Conservation (phyloP, 331 rosid species). For the Erythrophleum ivorense region DNA sequence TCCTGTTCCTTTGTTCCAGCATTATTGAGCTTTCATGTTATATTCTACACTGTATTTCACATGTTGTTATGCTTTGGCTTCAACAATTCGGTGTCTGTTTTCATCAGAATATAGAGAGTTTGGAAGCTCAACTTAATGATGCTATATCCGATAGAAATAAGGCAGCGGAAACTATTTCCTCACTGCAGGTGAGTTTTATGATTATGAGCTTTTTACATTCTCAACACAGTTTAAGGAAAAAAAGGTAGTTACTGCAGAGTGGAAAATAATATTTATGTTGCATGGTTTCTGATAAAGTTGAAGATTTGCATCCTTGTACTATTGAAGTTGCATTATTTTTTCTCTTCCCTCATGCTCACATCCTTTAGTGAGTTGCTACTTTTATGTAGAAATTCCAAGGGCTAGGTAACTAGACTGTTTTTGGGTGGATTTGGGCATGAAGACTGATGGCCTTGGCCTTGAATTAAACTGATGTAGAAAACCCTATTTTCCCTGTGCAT, state of each 20-base stretch:
- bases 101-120: constrained; percentile 80
- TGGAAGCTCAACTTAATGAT: constrained; percentile 95
- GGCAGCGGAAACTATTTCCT: constrained; percentile 88
- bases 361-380: constrained; percentile 4
- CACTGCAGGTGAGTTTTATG: constrained; percentile 73
- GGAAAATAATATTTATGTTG: constrained; percentile 19
- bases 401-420: constrained; percentile 15
- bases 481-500: not conserved
- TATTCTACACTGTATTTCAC: constrained; percentile 20
- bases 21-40: constrained; percentile 5
- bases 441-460: constrained; percentile 24
- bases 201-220: constrained; percentile 26
- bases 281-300: not conserved
- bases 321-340: not conserved
- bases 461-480: constrained; percentile 30
- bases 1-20: constrained; percentile 8
- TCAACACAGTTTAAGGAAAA: constrained; percentile 21
- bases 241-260: constrained; percentile 5
- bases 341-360: not conserved
- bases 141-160: constrained; percentile 84
- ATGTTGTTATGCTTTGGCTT: constrained; percentile 37
- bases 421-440: not conserved
- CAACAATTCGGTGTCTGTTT: constrained; percentile 41
- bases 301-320: not conserved
- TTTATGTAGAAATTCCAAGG: constrained; percentile 29